These are phyloP conservation scores for Podaxis carcinomalis DNA, from an alignment of 768 basidiomycete species.

Conservation along the genomic window DNA sequence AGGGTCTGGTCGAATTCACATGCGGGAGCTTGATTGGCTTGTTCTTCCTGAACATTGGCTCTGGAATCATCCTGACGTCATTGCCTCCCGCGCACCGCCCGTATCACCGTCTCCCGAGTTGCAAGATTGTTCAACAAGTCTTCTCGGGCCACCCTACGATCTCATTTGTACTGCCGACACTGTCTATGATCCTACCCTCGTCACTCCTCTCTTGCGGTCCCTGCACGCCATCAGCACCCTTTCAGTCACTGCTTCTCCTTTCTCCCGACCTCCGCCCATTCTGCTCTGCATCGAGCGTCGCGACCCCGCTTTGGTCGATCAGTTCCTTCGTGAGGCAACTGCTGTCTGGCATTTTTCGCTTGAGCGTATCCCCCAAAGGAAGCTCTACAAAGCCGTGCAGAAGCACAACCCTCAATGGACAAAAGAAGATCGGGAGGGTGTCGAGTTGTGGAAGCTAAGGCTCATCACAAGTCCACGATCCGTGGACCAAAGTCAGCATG, in stretches of 20 bases:
- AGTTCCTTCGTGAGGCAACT: conserved; percentile 52
- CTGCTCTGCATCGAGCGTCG: conserved; percentile 73
- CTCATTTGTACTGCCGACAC: conserved; percentile 84
- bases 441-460: conserved; percentile 74
- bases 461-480: conserved; percentile 17
- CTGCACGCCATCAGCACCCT: conserved; percentile 47
- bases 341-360: conserved; percentile 52
- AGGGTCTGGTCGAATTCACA: conserved; percentile 44
- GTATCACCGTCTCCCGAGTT: conserved; percentile 16
- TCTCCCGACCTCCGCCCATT: conserved; percentile 39
- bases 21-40: conserved; percentile 71
- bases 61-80: conserved; percentile 40
- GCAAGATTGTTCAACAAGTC: not conserved
- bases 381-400: conserved; percentile 56
- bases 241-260: conserved; percentile 25
- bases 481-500: conserved; percentile 2
- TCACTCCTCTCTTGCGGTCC: conserved; percentile 67
- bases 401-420: conserved; percentile 58
- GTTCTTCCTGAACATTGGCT: conserved; percentile 49
- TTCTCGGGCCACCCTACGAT: conserved; percentile 59
- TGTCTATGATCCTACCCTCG: conserved; percentile 58
- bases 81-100: conserved; percentile 22
- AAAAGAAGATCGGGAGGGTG: conserved; percentile 70
- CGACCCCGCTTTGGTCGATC: conserved; percentile 62
- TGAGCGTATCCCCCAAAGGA: conserved; percentile 53